phyloP scores from a whole-genome alignment of 441 rosid species.

The Adansonia gregorii region DNA sequence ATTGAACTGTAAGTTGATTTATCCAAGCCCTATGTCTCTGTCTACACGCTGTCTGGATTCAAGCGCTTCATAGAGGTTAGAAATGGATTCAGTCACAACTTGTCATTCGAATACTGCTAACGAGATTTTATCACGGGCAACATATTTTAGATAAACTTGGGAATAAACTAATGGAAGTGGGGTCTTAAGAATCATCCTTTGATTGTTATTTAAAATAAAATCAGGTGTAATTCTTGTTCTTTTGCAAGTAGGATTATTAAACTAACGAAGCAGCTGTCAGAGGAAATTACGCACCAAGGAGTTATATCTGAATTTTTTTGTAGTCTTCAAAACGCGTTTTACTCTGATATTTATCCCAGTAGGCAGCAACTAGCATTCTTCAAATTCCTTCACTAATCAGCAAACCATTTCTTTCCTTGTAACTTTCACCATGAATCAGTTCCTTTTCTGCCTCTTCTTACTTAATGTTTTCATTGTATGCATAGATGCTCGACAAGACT shows the following conservation, averaged over 20 bases:
- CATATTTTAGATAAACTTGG: neutral
- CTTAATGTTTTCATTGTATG: conserved; percentile 5
- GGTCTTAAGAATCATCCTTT: neutral
- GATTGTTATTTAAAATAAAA: neutral
- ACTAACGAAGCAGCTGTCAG: conserved; percentile 4
- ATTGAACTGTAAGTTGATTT: neutral
- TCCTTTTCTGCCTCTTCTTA: conserved; percentile 10
- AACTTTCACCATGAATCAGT: conserved; percentile 15
- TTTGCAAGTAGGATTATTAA: conserved; percentile 6
- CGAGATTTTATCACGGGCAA: conserved; percentile 10
- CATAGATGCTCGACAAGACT: conserved; percentile 18
- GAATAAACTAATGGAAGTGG: conserved; percentile 17
- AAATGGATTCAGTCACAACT: neutral
- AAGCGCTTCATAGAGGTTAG: neutral
- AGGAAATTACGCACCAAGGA: neutral
- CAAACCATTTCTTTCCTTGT: neutral
- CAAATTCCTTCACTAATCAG: conserved; percentile 14
- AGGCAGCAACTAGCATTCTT: conserved; percentile 11
- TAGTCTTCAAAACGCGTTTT: conserved; percentile 19
- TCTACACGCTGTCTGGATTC: conserved; percentile 19
- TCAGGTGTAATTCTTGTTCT: neutral
- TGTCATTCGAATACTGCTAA: neutral
- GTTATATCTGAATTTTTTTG: conserved; percentile 14
- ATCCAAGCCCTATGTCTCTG: neutral
- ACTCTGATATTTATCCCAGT: neutral